Percentiles rank a stretch among this genome's conserved stretches.
phyloP scores from a whole-genome alignment of 768 basidiomycete genomes.

The Rhizopogon vinicolor region DNA sequence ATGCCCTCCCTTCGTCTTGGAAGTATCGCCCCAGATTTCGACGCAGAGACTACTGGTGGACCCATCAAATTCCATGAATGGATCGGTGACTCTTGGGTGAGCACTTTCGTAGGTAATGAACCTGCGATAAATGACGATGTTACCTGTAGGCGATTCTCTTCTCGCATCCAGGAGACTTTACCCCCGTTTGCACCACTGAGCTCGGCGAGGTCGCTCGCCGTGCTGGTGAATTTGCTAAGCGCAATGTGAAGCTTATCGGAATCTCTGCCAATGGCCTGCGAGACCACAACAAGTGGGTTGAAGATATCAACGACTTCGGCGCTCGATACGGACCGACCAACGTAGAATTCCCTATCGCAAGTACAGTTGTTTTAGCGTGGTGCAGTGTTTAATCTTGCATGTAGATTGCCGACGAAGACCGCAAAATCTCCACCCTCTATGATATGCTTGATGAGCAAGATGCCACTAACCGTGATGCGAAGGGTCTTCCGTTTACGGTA shows the following conservation, averaged over 20 bases:
- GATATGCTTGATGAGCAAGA: slow-evolving; percentile 98
- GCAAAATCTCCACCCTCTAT: slow-evolving; percentile 80
- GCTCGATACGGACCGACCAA: slow-evolving; percentile 63
- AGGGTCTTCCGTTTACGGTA: slow-evolving; percentile 93
- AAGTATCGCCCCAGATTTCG: slow-evolving; percentile 85
- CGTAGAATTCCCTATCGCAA: slow-evolving; percentile 89
- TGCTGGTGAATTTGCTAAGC: slow-evolving; percentile 75
- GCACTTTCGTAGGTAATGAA: slow-evolving; percentile 13
- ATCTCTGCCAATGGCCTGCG: slow-evolving; percentile 88
- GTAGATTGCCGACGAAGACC: slow-evolving; percentile 89
- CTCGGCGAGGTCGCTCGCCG: slow-evolving; percentile 93
- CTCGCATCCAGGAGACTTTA: slow-evolving; percentile 92
- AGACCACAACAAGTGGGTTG: slow-evolving; percentile 83
- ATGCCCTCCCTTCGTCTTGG: slow-evolving; percentile 73
- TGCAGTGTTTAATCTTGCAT: background rate
- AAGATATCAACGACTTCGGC: slow-evolving; percentile 84
- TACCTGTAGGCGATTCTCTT: slow-evolving; percentile 72
- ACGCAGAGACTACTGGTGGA: slow-evolving; percentile 85
- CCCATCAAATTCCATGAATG: slow-evolving; percentile 91
- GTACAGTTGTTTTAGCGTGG: slow-evolving; percentile 17
- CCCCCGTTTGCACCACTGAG: slow-evolving; percentile 96
- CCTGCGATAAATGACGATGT: background rate
- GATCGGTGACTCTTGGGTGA: slow-evolving; percentile 85
- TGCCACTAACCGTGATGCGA: slow-evolving; percentile 79
- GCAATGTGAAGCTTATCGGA: slow-evolving; percentile 91